Evolutionary conservation across 495 filamentous ascomycete genomes (phyloP), one percentile per base, ranked within the genome.

Genomic region (Cercophora sp.): DNA sequence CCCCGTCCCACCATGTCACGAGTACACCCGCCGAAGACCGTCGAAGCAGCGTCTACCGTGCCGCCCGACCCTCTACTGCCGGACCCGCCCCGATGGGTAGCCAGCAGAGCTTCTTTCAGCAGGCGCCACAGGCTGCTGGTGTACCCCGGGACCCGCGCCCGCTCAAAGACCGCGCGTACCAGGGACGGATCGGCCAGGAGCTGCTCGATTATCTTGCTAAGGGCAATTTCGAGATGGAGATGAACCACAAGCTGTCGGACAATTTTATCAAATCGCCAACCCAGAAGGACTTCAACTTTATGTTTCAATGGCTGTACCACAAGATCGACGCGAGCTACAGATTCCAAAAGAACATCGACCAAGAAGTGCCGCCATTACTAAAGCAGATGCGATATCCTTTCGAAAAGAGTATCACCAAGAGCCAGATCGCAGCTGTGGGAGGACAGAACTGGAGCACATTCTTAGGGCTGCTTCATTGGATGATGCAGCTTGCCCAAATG

Each of bases 301-400:
- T 97, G 70, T 99, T 99, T 67, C 90, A 96, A 68, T 99, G 90
- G 87, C 79, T 99, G 1, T 99, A 99, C 65, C 87, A 87, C 58
- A 86, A 89, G 35, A 89, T 99, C 52, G 93, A 99, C 63, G 91
- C 93, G 0, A 85, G 85, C 49, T 95, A 97, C 63, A 82, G 85
- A 13, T 96, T 97, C 63, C 84, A 86, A 55, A 94, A 93, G 63
- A 85, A 84, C 29, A 95, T 97, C 63, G 93, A 97, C 67, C 84
- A 89, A 15, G 93, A 99, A 65, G 91, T 96, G 0, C 89, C 91
- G 10, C 84, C 87, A 0, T 84, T 97, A 32, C 71, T 99, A 15
- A 94, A 95, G 58, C 91, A 93, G 59, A 65, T 99, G 56, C 84
- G 93, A 34, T 99, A 99, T 69, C 93, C 93, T 0, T 97, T 87